Evolutionary conservation across 805 yeast species (phyloP), one percentile per base, ranked within the genome.

Genomic region (Huiozyma sinensis): DNA sequence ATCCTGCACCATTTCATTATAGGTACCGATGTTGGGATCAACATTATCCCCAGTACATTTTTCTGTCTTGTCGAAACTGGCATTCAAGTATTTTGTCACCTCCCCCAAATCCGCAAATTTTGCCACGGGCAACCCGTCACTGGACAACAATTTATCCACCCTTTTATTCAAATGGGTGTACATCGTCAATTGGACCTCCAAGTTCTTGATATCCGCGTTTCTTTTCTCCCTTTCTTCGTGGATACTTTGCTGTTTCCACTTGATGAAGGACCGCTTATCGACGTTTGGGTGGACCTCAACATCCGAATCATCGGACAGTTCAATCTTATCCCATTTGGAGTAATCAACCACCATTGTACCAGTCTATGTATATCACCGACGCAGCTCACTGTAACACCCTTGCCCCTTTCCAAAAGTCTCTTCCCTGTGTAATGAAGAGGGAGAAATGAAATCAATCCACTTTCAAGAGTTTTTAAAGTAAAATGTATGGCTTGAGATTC

Each of bases 281-380:
- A 92, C 98, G 59, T 92, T 92, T 47, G 97, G 99, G 61, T 92
- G 99, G 11, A 90, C 97, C 58, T 92, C 98, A 40, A 92, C 71
- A 57, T 92, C 98, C 7, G 96, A 87, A 64, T 92, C 99, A 61
- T 92, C 99, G 17, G 96, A 86, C 35, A 92, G 69, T 63, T 92
- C 98, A 47, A 92, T 77, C 61, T 87, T 86, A 65, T 92, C 99
- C 97, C 98, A 92, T 61, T 90, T 92, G 8, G 96, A 87, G 66
- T 92, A 92, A 63, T 92, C 98, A 51, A 92, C 79, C 31, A 85
- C 79, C 94, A 84, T 85, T 28, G 11, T 41, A 12, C 12, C 34
- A 10, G 10, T n/a, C n/a, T 32, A n/a, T 10, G 10, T 32, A 10
- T 10, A 32, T 32, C n/a, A 32, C n/a, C n/a, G 34, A 32, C 4